Percentiles rank a stretch among this genome's conserved stretches.
Evolutionary conservation across 352 stramenopile species (phyloP).

Genomic region (Globisporangium alternatum): DNA sequence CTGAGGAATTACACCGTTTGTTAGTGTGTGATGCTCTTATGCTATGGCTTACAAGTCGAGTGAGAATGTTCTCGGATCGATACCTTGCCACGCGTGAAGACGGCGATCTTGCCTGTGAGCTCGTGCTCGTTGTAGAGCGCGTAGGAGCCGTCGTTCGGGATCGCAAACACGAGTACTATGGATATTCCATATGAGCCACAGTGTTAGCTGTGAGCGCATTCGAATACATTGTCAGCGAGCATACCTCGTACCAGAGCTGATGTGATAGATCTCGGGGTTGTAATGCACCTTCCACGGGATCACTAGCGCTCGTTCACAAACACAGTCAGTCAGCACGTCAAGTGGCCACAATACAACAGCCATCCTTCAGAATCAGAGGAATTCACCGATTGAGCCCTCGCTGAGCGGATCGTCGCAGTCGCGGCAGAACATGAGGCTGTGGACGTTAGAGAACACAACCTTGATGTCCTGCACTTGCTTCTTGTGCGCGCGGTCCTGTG

Average conservation of each 20-base stretch:
- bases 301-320: background rate
- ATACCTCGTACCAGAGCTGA: constrained; percentile 10
- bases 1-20: background rate
- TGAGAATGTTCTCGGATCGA: no score
- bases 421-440: constrained; percentile 26
- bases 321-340: background rate
- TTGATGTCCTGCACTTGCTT: constrained; percentile 8
- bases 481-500: background rate
- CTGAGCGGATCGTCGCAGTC: constrained; percentile 21
- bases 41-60: background rate
- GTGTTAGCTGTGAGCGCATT: background rate
- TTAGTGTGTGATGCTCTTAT: background rate
- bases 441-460: constrained; percentile 19
- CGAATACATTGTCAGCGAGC: background rate
- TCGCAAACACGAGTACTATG: constrained; percentile 17
- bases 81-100: constrained; percentile 16
- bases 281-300: constrained; percentile 5
- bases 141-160: constrained; percentile 19
- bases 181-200: background rate
- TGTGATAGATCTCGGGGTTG: constrained; percentile 3
- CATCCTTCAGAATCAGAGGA: background rate
- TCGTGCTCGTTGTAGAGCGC: constrained; percentile 18
- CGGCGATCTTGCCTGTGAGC: constrained; percentile 15
- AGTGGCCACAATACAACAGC: background rate
- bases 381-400: constrained; percentile 22